phyloP scores from a whole-genome alignment of 2,329 filamentous ascomycete species.

The Coniochaeta hoffmannii region DNA sequence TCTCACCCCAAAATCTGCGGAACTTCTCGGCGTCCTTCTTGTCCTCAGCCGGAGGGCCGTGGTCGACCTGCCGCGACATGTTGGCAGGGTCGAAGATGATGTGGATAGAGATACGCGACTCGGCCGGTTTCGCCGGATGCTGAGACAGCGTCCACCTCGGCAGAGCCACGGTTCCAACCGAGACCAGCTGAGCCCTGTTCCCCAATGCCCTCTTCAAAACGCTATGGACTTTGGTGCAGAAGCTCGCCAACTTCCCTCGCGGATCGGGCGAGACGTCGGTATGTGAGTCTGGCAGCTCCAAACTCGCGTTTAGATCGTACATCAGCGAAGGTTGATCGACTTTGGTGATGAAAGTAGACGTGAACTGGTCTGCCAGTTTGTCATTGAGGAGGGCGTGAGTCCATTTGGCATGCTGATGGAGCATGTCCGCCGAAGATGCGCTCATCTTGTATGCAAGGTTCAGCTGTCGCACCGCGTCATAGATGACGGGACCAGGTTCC shows the following conservation, averaged over 20 bases:
- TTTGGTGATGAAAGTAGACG: constrained; percentile 70
- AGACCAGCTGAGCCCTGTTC: constrained; percentile 64
- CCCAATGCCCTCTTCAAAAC: constrained; percentile 65
- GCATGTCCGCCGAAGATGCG: constrained; percentile 67
- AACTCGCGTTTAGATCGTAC: constrained; percentile 41
- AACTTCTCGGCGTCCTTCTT: constrained; percentile 77
- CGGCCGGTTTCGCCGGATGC: constrained; percentile 18
- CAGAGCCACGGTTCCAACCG: constrained; percentile 38
- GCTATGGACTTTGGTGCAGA: constrained; percentile 52
- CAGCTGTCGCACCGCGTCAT: constrained; percentile 64
- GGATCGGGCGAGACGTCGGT: constrained; percentile 20
- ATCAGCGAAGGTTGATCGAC: constrained; percentile 45
- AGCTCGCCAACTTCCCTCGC: constrained; percentile 34
- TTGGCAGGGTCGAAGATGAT: constrained; percentile 67
- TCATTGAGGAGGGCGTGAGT: constrained; percentile 72
- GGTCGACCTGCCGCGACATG: constrained; percentile 71
- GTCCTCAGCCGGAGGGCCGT: constrained; percentile 79
- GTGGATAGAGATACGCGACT: constrained; percentile 46
- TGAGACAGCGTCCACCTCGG: constrained; percentile 40
- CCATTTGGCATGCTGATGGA: constrained; percentile 67
- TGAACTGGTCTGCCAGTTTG: constrained; percentile 70
- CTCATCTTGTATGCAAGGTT: constrained; percentile 92
- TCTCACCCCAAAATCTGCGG: constrained; percentile 89
- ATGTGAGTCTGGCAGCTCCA: constrained; percentile 13
- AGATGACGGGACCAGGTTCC: constrained; percentile 60